Percentiles rank a stretch among this genome's conserved stretches.
These are phyloP conservation scores for Alternaria triticina DNA, from an alignment of 2,329 filamentous ascomycete species.

Conservation along the genomic window DNA sequence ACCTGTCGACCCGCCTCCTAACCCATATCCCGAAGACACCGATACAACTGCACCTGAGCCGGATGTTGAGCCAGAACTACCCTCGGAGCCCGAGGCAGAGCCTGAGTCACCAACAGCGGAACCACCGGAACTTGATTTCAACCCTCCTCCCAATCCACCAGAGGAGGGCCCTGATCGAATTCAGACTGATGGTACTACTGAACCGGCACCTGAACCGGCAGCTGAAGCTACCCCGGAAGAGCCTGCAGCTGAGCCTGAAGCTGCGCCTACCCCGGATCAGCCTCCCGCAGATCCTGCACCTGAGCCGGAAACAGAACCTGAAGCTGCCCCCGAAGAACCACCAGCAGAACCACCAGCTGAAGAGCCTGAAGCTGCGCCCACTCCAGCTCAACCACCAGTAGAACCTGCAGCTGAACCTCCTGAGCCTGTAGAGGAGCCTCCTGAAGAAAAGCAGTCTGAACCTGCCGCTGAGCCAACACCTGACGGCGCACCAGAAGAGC, in stretches of 20 bases:
- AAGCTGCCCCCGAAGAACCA: not conserved
- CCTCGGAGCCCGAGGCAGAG: not conserved
- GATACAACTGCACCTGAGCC: not conserved
- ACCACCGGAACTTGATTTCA: not conserved
- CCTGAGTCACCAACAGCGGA: not conserved
- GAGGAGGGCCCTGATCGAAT: not conserved
- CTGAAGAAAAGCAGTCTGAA: not conserved
- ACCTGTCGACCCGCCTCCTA: not conserved
- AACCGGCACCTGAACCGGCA: slow-evolving; percentile 1
- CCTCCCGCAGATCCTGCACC: not conserved
- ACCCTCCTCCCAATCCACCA: not conserved
- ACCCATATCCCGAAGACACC: not conserved
- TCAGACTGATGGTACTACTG: slow-evolving; percentile 7
- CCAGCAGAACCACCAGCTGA: not conserved
- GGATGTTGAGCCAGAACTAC: not conserved
- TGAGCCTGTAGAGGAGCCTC: not conserved
- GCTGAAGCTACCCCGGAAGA: slow-evolving; percentile 6
- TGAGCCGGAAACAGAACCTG: not conserved
- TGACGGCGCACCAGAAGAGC: not conserved
- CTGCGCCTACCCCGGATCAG: not conserved
- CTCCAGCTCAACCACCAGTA: not conserved
- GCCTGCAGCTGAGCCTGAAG: slow-evolving; percentile 3
- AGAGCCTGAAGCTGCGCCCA: not conserved
- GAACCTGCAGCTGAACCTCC: not conserved
- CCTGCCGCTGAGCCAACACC: not conserved